Conservation (phyloP, 75 land plant species). For the Ceratopteris richardii region DNA sequence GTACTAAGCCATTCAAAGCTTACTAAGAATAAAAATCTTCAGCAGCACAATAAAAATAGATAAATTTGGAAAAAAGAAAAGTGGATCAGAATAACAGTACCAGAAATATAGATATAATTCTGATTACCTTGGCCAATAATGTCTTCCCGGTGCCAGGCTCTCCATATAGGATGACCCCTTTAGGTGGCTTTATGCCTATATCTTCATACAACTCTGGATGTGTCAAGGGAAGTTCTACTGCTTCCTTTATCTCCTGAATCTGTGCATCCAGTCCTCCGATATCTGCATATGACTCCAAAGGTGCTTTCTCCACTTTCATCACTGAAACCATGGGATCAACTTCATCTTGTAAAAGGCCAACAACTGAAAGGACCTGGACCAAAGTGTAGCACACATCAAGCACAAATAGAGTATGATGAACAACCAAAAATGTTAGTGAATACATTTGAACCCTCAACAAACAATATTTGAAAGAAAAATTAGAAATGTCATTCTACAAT, state of each 20-base stretch:
- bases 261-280: slow-evolving; percentile 92
- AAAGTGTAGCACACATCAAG: not conserved
- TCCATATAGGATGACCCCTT: slow-evolving; percentile 83
- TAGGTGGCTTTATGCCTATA: slow-evolving; percentile 85
- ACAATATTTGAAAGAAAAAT: no score
- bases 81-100: no score
- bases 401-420: not conserved
- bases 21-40: no score
- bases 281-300: slow-evolving; percentile 86
- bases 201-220: slow-evolving; percentile 89
- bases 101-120: no score
- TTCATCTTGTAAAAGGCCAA: slow-evolving; percentile 83
- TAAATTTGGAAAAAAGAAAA: no score
- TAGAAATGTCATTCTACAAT: no score
- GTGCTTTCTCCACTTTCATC: slow-evolving; percentile 94
- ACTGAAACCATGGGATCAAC: slow-evolving; percentile 94
- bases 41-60: no score
- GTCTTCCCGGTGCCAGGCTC: slow-evolving; percentile 94
- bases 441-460: no score
- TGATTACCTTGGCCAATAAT: slow-evolving; percentile 82
- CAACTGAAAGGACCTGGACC: slow-evolving; percentile 78
- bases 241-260: slow-evolving; percentile 86
- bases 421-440: no score
- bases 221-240: slow-evolving; percentile 82
- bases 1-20: no score